These are phyloP conservation scores for Komagataella pseudopastoris DNA, from an alignment of 805 yeast species.

Conservation along the genomic window DNA sequence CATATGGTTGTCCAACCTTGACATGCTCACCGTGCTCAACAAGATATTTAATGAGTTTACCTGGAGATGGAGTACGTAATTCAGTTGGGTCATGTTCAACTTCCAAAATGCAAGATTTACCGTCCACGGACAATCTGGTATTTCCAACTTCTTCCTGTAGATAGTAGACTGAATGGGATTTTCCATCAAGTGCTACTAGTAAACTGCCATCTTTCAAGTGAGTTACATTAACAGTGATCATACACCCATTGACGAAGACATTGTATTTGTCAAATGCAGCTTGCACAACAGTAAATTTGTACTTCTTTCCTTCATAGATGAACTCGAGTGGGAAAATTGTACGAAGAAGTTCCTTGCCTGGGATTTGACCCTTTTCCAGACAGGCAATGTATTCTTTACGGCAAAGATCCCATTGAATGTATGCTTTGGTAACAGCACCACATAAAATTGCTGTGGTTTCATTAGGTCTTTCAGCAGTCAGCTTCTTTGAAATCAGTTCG, in stretches of 20 bases:
- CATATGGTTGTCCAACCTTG: slow-evolving; percentile 82
- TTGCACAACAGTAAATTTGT: slow-evolving; percentile 91
- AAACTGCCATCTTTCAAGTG: slow-evolving; percentile 93
- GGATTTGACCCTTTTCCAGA: slow-evolving; percentile 94
- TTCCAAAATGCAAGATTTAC: slow-evolving; percentile 89
- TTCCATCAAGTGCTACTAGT: slow-evolving; percentile 77
- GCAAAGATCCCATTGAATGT: slow-evolving; percentile 59
- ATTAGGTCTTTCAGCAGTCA: slow-evolving; percentile 97
- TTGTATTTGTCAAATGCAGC: slow-evolving; percentile 79
- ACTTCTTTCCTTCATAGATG: slow-evolving; percentile 86
- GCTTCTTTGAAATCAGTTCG: slow-evolving; percentile 82
- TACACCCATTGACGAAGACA: slow-evolving; percentile 85
- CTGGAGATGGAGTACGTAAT: slow-evolving; percentile 97
- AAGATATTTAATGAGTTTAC: slow-evolving; percentile 85
- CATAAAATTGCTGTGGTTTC: slow-evolving; percentile 81
- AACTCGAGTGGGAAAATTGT: slow-evolving; percentile 90
- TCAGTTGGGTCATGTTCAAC: slow-evolving; percentile 98
- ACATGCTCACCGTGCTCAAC: slow-evolving; percentile 95
- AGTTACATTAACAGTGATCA: slow-evolving; percentile 76
- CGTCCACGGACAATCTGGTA: slow-evolving; percentile 87
- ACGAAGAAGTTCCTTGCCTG: slow-evolving; percentile 65
- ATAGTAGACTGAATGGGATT: slow-evolving; percentile 93
- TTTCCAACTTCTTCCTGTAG: slow-evolving; percentile 87
- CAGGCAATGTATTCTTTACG: slow-evolving; percentile 56
- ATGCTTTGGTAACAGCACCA: slow-evolving; percentile 97